Evolutionary conservation across 2,329 filamentous ascomycete genomes (phyloP).

Genomic region (Cadophora sp.): DNA sequence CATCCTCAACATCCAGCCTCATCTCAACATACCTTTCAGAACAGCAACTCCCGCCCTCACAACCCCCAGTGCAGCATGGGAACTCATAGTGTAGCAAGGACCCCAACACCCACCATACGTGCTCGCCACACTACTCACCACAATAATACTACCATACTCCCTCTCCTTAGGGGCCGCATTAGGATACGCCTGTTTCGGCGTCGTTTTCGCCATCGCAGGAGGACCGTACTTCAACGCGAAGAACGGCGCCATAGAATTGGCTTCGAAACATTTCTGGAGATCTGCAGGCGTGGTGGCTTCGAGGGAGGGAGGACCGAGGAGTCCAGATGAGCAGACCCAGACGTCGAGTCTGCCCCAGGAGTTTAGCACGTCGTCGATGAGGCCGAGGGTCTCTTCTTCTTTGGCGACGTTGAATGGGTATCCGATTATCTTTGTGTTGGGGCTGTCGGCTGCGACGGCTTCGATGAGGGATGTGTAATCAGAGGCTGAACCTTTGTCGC

Average conservation of each 20-base stretch:
- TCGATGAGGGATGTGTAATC: slow-evolving; percentile 50
- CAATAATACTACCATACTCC: slow-evolving; percentile 67
- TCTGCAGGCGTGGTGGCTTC: slow-evolving; percentile 61
- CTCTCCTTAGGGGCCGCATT: slow-evolving; percentile 67
- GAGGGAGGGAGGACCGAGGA: slow-evolving; percentile 64
- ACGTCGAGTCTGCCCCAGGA: slow-evolving; percentile 65
- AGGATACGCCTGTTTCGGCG: slow-evolving; percentile 59
- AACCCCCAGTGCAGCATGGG: slow-evolving; percentile 66
- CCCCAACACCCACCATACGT: slow-evolving; percentile 65
- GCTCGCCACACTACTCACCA: slow-evolving; percentile 64
- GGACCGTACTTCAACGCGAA: slow-evolving; percentile 70
- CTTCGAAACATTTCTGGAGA: slow-evolving; percentile 64
- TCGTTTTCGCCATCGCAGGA: slow-evolving; percentile 67
- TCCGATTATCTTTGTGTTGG: slow-evolving; percentile 65
- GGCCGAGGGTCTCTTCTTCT: slow-evolving; percentile 64
- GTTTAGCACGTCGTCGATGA: slow-evolving; percentile 70
- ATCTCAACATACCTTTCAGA: slow-evolving; percentile 52
- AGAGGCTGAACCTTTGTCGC: slow-evolving; percentile 53
- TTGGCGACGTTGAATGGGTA: slow-evolving; percentile 65
- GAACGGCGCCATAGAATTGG: slow-evolving; percentile 67
- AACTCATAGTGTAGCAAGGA: slow-evolving; percentile 65
- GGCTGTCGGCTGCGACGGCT: slow-evolving; percentile 51
- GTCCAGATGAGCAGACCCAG: slow-evolving; percentile 64
- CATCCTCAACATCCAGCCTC: neutral
- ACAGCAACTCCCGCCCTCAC: slow-evolving; percentile 63